Evolutionary conservation across 2,329 filamentous ascomycete species (phyloP).

Genomic region (Xylariaceae sp.): DNA sequence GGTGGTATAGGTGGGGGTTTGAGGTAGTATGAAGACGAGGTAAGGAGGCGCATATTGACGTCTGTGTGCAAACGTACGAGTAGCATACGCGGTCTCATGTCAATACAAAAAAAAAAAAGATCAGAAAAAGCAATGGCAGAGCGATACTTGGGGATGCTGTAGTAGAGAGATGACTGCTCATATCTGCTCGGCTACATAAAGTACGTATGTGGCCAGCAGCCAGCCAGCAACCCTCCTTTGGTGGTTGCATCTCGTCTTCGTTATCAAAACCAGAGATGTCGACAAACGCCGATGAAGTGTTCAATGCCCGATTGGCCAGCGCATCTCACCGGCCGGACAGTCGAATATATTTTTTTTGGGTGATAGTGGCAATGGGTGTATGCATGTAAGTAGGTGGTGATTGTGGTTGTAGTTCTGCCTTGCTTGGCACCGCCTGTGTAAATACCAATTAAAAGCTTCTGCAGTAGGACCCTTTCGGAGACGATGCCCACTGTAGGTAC

Average conservation of each 20-base stretch:
- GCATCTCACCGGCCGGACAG: conserved; percentile 24
- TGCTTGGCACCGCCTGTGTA: too few species aligned
- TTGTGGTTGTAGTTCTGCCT: background rate
- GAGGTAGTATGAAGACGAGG: too few species aligned
- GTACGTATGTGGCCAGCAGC: conserved; percentile 23
- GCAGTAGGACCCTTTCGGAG: too few species aligned
- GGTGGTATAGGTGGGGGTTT: too few species aligned
- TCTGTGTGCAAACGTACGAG: conserved; percentile 21
- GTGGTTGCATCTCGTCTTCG: background rate
- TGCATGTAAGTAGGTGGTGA: conserved; percentile 8
- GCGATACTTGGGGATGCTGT: background rate
- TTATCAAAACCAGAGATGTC: background rate
- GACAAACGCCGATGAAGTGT: conserved; percentile 10
- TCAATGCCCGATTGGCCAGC: conserved; percentile 24
- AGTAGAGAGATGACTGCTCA: conserved; percentile 27
- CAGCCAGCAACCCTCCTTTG: conserved; percentile 5
- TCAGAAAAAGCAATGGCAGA: background rate
- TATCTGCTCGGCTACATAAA: conserved; percentile 10
- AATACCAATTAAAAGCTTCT: too few species aligned
- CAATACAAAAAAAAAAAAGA: background rate
- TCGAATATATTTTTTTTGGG: conserved; percentile 15
- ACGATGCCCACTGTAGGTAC: background rate
- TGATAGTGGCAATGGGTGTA: conserved; percentile 9
- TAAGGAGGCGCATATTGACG: conserved; percentile 26
- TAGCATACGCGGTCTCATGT: conserved; percentile 24